Percentiles rank a stretch among this genome's conserved stretches.
These are phyloP conservation scores for Sclerotinia minor DNA, from an alignment of 2,329 filamentous ascomycete species.

Conservation along the genomic window DNA sequence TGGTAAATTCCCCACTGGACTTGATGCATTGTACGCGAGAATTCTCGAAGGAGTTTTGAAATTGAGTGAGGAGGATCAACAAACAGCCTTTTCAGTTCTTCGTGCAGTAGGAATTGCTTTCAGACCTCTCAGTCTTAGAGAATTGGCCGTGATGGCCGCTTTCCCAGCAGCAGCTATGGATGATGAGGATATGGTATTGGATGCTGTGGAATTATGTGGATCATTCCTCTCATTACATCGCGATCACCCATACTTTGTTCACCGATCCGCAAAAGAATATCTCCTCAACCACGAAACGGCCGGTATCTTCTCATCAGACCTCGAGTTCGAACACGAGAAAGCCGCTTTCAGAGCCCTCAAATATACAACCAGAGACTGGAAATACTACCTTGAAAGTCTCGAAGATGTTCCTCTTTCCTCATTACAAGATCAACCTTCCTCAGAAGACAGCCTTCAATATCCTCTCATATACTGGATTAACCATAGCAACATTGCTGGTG, in stretches of 20 bases:
- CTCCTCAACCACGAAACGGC: constrained; percentile 22
- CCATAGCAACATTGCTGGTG: constrained; percentile 24
- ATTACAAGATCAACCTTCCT: constrained; percentile 24
- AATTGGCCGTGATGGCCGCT: constrained; percentile 24
- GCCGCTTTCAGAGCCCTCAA: constrained; percentile 22
- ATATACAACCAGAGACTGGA: constrained; percentile 24
- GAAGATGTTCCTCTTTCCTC: constrained; percentile 22
- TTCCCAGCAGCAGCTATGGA: constrained; percentile 19
- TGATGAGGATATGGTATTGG: constrained; percentile 19
- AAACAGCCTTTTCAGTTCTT: constrained; percentile 22
- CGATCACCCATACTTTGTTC: constrained; percentile 24
- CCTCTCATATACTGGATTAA: constrained; percentile 25
- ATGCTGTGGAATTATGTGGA: constrained; percentile 20
- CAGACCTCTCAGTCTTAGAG: constrained; percentile 23
- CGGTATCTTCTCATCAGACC: constrained; percentile 24
- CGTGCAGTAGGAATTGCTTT: constrained; percentile 24
- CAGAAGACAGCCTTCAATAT: constrained; percentile 25
- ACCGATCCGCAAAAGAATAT: constrained; percentile 24
- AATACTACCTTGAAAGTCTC: constrained; percentile 25
- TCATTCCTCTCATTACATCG: constrained; percentile 21
- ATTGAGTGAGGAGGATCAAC: constrained; percentile 22
- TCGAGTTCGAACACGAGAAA: constrained; percentile 24
- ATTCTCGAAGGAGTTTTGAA: constrained; percentile 21
- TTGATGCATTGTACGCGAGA: constrained; percentile 21
- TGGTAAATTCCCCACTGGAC: constrained; percentile 18